Conservation (phyloP, 345 rosid genomes). For the Isatis tinctoria region DNA sequence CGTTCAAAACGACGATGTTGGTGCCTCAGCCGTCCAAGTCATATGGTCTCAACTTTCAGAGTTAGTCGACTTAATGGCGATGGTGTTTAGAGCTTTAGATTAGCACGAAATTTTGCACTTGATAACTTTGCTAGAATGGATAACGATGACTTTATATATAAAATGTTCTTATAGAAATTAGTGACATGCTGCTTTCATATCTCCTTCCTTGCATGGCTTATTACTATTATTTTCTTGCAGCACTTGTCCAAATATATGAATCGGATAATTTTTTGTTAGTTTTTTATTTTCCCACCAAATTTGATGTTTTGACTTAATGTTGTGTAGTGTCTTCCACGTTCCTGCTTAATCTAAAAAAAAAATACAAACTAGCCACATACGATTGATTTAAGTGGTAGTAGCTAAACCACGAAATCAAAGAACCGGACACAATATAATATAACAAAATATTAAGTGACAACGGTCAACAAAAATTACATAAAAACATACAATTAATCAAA, state of each 20-base stretch:
- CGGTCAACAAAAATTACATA: conserved; percentile 19
- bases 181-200: conserved; percentile 18
- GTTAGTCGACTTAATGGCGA: conserved; percentile 49
- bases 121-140: background rate
- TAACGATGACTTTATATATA: background rate
- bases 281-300: background rate
- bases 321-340: conserved; percentile 35
- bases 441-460: background rate
- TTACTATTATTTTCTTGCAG: background rate
- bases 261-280: background rate
- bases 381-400: conserved; percentile 18
- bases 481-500: background rate
- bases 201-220: background rate
- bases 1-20: conserved; percentile 43
- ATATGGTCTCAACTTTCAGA: conserved; percentile 35
- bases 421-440: background rate
- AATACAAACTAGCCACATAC: background rate
- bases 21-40: conserved; percentile 65
- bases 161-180: background rate
- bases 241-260: conserved; percentile 9
- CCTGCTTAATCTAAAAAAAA: background rate
- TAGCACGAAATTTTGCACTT: background rate
- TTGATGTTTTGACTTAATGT: conserved; percentile 3
- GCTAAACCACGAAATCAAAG: conserved; percentile 26
- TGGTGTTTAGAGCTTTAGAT: conserved; percentile 32